Conservation (phyloP, 75 land plant species). For the Pinus albicaulis region DNA sequence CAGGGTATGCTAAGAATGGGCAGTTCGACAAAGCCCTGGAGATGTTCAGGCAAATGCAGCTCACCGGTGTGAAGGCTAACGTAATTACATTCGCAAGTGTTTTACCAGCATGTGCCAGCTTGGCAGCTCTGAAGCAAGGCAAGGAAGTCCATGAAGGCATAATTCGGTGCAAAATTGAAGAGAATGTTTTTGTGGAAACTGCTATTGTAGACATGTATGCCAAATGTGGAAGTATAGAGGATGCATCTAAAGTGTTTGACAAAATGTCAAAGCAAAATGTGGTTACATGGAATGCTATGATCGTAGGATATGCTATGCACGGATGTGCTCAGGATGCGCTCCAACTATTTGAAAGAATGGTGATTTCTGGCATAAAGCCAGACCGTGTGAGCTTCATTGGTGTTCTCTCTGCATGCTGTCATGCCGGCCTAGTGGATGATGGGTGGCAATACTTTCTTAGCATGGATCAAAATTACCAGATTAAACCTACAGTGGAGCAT, state of each 20-base stretch:
- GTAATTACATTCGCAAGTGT: slow-evolving; percentile 7
- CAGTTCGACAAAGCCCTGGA: slow-evolving; percentile 14
- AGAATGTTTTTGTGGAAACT: slow-evolving; percentile 3
- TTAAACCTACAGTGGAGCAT: slow-evolving; percentile 49
- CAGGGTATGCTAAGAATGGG: slow-evolving; percentile 17
- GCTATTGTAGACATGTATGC: slow-evolving; percentile 21
- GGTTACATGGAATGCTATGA: slow-evolving; percentile 21
- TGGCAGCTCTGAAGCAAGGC: slow-evolving; percentile 16
- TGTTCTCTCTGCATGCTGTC: slow-evolving; percentile 54
- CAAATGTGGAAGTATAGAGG: slow-evolving; percentile 10
- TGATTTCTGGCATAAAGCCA: slow-evolving; percentile 4
- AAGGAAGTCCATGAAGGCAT: slow-evolving; percentile 14
- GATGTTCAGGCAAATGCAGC: slow-evolving; percentile 17
- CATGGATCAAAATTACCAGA: slow-evolving; percentile 43
- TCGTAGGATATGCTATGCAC: slow-evolving; percentile 9
- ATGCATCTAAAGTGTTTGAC: slow-evolving; percentile 10
- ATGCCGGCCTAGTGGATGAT: slow-evolving; percentile 59
- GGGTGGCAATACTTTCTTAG: slow-evolving; percentile 44
- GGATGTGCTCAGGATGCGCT: slow-evolving; percentile 10
- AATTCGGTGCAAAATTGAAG: slow-evolving; percentile 1
- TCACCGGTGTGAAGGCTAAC: slow-evolving; percentile 4
- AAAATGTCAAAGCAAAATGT: slow-evolving; percentile 7
- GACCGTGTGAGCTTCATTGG: slow-evolving; percentile 37
- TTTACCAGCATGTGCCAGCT: slow-evolving; percentile 14
- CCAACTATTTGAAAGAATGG: slow-evolving; percentile 4